Evolutionary conservation across 768 basidiomycete species (phyloP).

Genomic region (Gautieria morchelliformis): DNA sequence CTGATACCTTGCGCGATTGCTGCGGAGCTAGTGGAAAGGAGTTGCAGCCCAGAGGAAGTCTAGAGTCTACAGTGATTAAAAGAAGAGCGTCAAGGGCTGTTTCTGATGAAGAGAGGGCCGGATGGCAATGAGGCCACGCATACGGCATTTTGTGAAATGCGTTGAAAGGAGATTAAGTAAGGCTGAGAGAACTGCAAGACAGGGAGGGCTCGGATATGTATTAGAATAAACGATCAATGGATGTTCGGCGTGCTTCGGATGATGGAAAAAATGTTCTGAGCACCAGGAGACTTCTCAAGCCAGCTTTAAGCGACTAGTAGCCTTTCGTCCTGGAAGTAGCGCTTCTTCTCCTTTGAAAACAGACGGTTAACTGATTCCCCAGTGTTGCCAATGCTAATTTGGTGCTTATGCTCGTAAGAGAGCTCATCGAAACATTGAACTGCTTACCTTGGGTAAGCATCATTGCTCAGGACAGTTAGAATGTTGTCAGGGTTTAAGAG

Average conservation of each 20-base stretch:
- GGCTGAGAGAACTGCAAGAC: constrained; percentile 46
- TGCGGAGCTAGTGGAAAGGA: constrained; percentile 12
- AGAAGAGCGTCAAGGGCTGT: constrained; percentile 37
- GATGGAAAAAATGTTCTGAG: constrained; percentile 45
- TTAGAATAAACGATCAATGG: background rate
- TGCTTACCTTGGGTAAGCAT: constrained; percentile 17
- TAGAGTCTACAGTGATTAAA: constrained; percentile 30
- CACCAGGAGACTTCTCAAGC: constrained; percentile 48
- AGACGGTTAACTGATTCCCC: constrained; percentile 53
- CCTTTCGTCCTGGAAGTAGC: constrained; percentile 49
- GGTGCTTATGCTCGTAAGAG: background rate
- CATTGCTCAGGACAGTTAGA: constrained; percentile 13
- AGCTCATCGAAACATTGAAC: background rate
- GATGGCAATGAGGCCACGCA: background rate
- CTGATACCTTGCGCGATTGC: constrained; percentile 5
- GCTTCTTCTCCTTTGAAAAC: constrained; percentile 35
- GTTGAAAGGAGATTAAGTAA: constrained; percentile 53
- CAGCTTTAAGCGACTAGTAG: constrained; percentile 51
- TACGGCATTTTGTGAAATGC: constrained; percentile 39
- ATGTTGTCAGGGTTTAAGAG: constrained; percentile 19
- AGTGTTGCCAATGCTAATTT: constrained; percentile 39
- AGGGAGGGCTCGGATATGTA: constrained; percentile 27
- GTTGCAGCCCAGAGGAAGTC: constrained; percentile 21
- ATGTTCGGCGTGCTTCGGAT: constrained; percentile 59
- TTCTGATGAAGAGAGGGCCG: background rate